These are phyloP conservation scores for Bolboschoenus planiculmis DNA, from an alignment of 176 grass and related monocot species.

Conservation along the genomic window DNA sequence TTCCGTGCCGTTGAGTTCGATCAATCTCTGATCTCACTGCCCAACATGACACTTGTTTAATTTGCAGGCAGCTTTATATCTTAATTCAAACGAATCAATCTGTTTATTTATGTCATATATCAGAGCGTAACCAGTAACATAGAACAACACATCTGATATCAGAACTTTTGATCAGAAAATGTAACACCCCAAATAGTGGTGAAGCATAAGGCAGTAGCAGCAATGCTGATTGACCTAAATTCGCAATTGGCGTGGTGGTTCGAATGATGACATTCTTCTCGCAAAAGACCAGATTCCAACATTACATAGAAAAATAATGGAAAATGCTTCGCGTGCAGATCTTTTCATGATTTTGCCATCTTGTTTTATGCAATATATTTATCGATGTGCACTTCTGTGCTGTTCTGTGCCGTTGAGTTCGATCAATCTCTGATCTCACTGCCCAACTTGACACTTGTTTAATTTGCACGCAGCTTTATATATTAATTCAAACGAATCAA, in stretches of 20 bases:
- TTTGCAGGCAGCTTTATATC: constrained; percentile 17
- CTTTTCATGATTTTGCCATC: constrained; percentile 26
- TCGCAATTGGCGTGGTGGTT: not conserved
- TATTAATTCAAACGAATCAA: not conserved
- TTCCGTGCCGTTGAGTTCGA: constrained; percentile 14
- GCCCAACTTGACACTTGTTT: constrained; percentile 60
- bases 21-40: constrained; percentile 21
- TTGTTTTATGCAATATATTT: not conserved
- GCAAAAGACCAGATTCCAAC: not conserved
- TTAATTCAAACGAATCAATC: constrained; percentile 3
- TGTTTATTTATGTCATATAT: not conserved
- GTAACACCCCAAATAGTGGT: not conserved
- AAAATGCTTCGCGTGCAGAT: not conserved
- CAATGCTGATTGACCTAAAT: not conserved
- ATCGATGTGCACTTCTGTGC: constrained; percentile 12
- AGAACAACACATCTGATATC: not conserved
- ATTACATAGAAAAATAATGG: not conserved
- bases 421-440: constrained; percentile 18
- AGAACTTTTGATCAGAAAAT: too few species aligned
- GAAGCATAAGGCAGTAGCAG: not conserved
- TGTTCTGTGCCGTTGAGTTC: constrained; percentile 8
- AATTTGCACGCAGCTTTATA: constrained; percentile 15
- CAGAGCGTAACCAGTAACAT: not conserved
- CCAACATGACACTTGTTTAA: constrained; percentile 56
- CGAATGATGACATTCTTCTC: not conserved